Base-by-base conservation (phyloP, 179 eudicot genomes). In the Spinacia oleracea region DNA sequence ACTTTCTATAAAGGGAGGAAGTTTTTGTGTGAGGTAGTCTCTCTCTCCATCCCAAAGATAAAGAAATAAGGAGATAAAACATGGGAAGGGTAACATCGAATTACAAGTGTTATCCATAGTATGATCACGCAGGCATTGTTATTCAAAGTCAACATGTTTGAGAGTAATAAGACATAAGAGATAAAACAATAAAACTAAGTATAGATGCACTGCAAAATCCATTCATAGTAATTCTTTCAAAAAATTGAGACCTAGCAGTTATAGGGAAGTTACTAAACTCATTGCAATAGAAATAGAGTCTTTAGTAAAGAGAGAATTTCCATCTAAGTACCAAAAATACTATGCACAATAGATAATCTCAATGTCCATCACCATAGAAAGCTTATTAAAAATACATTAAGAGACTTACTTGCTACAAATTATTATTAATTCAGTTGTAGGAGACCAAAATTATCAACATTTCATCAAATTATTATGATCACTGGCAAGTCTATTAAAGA, bases 1-100 rank as follows among this genome's bases (percentile, higher is more conserved):
- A 90, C 89, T 63, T 66, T 88, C 98, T 93, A 85, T 79, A 80
- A 83, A 85, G 65, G 34, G 81, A 74, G 70, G 71, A 80, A 66
- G 68, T 73, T 68, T 68, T 25, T 23, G 43, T 38, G 56, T 62
- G 74, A 35, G 63, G 27, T 58, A 53, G 34, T 55, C 58, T 73
- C 45, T 29, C 69, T 18, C 23, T 8, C 58, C 15, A 0, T 20
- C 63, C 29, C 31, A 58, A 58, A 23, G 27, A 63, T 12, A 34
- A 34, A 16, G 43, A 18, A 65, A 34, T 11, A 1, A 20, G 70
- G 34, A 32, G 18, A 21, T 32, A 65, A 12, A 15, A 35, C 6
- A 32, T 43, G 23, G 16, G 63, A 18, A 6, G 56, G n/a, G 67
- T 4, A 31, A 18, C 18, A 27, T 3, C 18, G 42, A 32, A 16